A percentile compares a stretch with the other conserved stretches of the same genome.
Evolutionary conservation across 768 basidiomycete genomes (phyloP).

Genomic region (Boletus speciosus): DNA sequence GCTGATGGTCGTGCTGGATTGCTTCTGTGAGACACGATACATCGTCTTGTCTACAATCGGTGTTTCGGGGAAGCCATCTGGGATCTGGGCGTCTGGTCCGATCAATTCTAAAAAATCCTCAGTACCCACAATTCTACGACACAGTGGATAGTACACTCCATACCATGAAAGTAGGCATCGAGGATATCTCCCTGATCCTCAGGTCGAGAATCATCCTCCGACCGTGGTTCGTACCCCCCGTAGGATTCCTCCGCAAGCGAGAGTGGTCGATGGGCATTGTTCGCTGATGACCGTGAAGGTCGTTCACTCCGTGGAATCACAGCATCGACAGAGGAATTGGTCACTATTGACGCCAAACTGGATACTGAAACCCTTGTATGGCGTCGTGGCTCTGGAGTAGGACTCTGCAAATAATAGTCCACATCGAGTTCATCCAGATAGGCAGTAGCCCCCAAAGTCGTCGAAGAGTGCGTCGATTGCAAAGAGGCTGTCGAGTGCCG

Average conservation of each 20-base stretch:
- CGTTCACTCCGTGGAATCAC: constrained; percentile 42
- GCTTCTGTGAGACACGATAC: constrained; percentile 7
- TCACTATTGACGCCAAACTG: constrained; percentile 56
- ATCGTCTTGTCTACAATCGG: constrained; percentile 13
- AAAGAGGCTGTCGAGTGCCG: constrained; percentile 26
- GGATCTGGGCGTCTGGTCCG: constrained; percentile 8
- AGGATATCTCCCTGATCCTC: constrained; percentile 37
- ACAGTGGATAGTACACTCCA: background rate
- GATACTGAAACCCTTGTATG: constrained; percentile 41
- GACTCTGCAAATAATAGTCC: constrained; percentile 26
- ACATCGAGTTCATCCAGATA: constrained; percentile 33
- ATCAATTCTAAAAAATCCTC: constrained; percentile 22
- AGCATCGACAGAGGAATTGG: constrained; percentile 56
- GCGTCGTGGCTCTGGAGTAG: constrained; percentile 14
- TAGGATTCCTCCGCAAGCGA: constrained; percentile 18
- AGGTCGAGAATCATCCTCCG: constrained; percentile 23
- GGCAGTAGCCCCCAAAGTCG: constrained; percentile 15
- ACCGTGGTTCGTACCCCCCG: constrained; percentile 19
- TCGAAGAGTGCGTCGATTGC: constrained; percentile 33
- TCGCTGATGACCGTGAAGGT: constrained; percentile 7
- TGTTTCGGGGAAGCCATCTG: constrained; percentile 19
- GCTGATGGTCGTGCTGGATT: constrained; percentile 4
- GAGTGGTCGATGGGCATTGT: constrained; percentile 10
- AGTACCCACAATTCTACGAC: background rate
- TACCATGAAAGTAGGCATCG: constrained; percentile 43